phyloP scores from a whole-genome alignment of 108 stramenopile species.

The Nitzschia inconspicua region DNA sequence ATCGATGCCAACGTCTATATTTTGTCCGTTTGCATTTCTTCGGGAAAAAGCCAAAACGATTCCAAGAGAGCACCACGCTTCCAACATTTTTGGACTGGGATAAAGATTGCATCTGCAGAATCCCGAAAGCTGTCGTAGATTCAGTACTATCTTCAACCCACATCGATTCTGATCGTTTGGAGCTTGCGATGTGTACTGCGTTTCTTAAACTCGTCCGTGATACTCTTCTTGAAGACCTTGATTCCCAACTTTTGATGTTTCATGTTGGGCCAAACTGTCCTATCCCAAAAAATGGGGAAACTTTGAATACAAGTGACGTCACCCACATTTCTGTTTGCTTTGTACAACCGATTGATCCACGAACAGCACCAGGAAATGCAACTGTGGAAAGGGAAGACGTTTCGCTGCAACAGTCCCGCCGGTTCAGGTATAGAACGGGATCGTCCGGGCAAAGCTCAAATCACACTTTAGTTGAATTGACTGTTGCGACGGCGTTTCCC shows the following conservation, averaged over 20 bases:
- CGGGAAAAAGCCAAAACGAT: slow-evolving; percentile 69
- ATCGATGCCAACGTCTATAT: slow-evolving; percentile 4
- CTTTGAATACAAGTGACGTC: slow-evolving; percentile 17
- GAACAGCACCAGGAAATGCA: background rate
- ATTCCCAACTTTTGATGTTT: slow-evolving; percentile 2
- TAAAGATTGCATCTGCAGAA: slow-evolving; percentile 69
- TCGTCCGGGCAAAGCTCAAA: slow-evolving; percentile 30
- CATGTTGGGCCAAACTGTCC: background rate
- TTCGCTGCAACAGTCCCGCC: slow-evolving; percentile 4
- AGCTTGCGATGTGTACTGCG: slow-evolving; percentile 44
- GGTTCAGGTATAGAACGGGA: slow-evolving; percentile 15
- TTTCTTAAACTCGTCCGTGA: slow-evolving; percentile 52
- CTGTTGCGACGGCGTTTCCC: slow-evolving; percentile 73
- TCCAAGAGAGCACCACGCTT: slow-evolving; percentile 81
- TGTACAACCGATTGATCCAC: slow-evolving; percentile 31
- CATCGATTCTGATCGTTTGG: slow-evolving; percentile 24
- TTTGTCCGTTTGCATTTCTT: slow-evolving; percentile 61
- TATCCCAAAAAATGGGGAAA: slow-evolving; percentile 9
- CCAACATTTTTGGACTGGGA: slow-evolving; percentile 85
- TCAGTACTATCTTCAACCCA: slow-evolving; percentile 17
- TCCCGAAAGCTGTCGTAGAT: slow-evolving; percentile 38
- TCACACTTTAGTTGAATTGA: slow-evolving; percentile 55
- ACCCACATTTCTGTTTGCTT: slow-evolving; percentile 41
- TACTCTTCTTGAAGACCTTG: slow-evolving; percentile 31
- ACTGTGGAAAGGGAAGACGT: slow-evolving; percentile 6